Evolutionary conservation across 2,329 filamentous ascomycete genomes (phyloP).

Genomic region (Cordyceps farinosa): DNA sequence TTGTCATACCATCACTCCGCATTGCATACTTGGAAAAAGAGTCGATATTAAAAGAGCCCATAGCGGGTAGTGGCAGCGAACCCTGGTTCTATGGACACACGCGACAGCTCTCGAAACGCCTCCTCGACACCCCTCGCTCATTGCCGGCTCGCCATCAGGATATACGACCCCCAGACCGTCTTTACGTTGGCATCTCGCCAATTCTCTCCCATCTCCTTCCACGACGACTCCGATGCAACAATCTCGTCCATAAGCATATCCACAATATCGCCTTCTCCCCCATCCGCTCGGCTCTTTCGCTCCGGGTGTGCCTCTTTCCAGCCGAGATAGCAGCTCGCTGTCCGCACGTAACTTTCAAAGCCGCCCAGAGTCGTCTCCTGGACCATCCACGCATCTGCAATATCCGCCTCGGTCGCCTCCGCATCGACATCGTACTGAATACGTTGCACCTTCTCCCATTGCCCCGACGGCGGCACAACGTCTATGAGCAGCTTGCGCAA

Average conservation of each 20-base stretch:
- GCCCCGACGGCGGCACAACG: conserved; percentile 47
- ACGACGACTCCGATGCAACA: conserved; percentile 48
- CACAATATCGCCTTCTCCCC: conserved; percentile 58
- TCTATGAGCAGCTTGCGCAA: conserved; percentile 49
- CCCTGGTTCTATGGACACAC: neutral
- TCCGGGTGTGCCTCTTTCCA: conserved; percentile 57
- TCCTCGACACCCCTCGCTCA: conserved; percentile 5
- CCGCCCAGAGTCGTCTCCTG: conserved; percentile 53
- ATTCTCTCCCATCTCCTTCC: conserved; percentile 43
- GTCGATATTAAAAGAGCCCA: neutral
- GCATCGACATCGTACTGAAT: conserved; percentile 56
- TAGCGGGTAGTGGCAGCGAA: too few species aligned
- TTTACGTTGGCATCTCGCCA: conserved; percentile 55
- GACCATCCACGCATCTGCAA: conserved; percentile 45
- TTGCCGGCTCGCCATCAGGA: conserved; percentile 52
- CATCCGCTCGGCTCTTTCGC: conserved; percentile 45
- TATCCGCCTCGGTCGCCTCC: conserved; percentile 31
- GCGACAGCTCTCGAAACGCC: conserved; percentile 9
- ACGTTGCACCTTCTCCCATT: conserved; percentile 52
- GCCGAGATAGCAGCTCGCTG: conserved; percentile 56
- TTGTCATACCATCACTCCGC: too few species aligned
- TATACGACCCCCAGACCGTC: conserved; percentile 58
- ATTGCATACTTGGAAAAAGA: neutral
- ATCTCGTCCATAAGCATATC: conserved; percentile 61
- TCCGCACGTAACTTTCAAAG: conserved; percentile 58